A percentile compares a stretch with the other conserved stretches of the same genome.
These are phyloP conservation scores for Schwanniomyces pseudopolymorphus DNA, from an alignment of 805 yeast genomes.

Conservation along the genomic window DNA sequence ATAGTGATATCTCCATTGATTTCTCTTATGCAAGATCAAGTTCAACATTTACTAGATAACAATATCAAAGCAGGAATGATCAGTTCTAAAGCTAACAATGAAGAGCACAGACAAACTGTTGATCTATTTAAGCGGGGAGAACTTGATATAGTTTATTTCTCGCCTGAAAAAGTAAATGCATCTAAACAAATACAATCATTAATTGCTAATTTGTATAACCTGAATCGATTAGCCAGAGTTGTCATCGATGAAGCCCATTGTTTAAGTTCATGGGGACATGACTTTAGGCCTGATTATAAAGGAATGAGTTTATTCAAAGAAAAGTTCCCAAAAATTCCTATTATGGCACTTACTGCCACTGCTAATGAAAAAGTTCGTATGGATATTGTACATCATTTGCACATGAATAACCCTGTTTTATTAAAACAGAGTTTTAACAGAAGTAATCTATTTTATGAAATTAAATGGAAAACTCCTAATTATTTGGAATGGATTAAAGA, in stretches of 20 bases:
- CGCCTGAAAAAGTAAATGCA: conserved; percentile 91
- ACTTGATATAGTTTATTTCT: conserved; percentile 76
- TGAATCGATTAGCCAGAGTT: conserved; percentile 68
- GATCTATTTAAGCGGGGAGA: conserved; percentile 62
- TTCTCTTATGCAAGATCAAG: conserved; percentile 97
- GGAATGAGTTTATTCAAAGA: conserved; percentile 70
- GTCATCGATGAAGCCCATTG: conserved; percentile 98
- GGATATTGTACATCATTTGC: conserved; percentile 81
- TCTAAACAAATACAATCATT: conserved; percentile 67
- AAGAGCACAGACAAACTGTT: conserved; percentile 63
- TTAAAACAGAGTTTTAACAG: conserved; percentile 92
- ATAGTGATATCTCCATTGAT: conserved; percentile 92
- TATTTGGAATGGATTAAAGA: conserved; percentile 58
- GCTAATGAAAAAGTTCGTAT: conserved; percentile 87
- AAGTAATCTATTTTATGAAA: conserved; percentile 78
- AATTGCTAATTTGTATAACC: conserved; percentile 55
- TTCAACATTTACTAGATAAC: conserved; percentile 67
- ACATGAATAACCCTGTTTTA: conserved; percentile 58
- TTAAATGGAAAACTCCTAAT: conserved; percentile 61
- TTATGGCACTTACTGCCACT: conserved; percentile 96
- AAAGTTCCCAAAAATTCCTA: conserved; percentile 76
- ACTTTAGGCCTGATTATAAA: conserved; percentile 94
- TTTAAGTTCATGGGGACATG: conserved; percentile 98
- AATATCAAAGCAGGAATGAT: conserved; percentile 85
- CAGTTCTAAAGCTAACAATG: conserved; percentile 67